phyloP scores from a whole-genome alignment of 441 rosid species.

The Brassica balearica region DNA sequence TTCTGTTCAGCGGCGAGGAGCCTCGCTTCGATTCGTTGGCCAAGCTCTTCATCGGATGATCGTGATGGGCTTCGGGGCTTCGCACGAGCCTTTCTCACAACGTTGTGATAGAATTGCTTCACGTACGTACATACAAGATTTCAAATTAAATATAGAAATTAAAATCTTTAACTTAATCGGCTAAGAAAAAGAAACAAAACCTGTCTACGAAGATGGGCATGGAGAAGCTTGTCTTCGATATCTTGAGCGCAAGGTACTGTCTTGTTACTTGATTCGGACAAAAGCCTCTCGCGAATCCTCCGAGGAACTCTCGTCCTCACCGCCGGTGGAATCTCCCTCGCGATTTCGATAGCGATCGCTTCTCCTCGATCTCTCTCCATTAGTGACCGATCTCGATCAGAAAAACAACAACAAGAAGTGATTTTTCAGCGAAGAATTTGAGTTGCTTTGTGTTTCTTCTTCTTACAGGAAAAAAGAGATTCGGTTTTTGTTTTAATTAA shows the following conservation, averaged over 20 bases:
- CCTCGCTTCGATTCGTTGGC: constrained; percentile 90
- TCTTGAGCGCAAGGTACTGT: constrained; percentile 59
- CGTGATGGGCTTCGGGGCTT: constrained; percentile 84
- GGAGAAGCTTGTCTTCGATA: constrained; percentile 88
- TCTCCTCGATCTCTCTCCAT: constrained; percentile 49
- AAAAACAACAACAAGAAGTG: not conserved
- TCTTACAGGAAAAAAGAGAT: constrained; percentile 4
- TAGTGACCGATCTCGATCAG: constrained; percentile 22
- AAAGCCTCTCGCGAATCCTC: constrained; percentile 71
- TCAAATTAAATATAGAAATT: not conserved
- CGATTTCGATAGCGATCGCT: constrained; percentile 61
- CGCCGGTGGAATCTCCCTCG: constrained; percentile 48
- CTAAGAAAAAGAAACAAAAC: constrained; percentile 42
- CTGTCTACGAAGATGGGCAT: constrained; percentile 91
- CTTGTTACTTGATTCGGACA: constrained; percentile 55
- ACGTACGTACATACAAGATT: not conserved
- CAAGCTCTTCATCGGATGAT: constrained; percentile 64
- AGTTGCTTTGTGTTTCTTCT: constrained; percentile 42
- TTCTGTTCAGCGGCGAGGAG: constrained; percentile 95
- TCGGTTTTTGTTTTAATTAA: constrained; percentile 10
- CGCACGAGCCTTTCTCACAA: constrained; percentile 88
- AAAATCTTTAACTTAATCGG: constrained; percentile 7
- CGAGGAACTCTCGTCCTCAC: constrained; percentile 56
- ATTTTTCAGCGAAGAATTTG: constrained; percentile 17
- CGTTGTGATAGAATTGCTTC: constrained; percentile 88